Conservation (phyloP, 352 stramenopile species). For the Albugo laibachii region DNA sequence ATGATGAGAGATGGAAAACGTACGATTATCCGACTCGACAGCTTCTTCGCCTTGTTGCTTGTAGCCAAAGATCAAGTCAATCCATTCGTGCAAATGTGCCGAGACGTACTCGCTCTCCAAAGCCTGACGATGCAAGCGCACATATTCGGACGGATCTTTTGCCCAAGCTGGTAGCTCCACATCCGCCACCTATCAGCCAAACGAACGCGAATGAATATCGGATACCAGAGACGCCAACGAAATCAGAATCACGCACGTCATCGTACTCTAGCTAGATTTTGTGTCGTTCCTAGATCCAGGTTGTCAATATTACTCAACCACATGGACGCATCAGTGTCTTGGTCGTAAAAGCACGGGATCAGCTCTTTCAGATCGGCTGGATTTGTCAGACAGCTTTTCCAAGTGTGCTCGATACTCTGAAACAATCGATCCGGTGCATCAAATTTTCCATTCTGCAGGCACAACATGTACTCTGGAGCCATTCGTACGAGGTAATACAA, state of each 20-base stretch:
- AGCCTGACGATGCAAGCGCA: slow-evolving; percentile 42
- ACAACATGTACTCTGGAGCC: slow-evolving; percentile 42
- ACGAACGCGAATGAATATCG: too few species aligned
- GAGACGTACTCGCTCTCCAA: slow-evolving; percentile 64
- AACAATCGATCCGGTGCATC: slow-evolving; percentile 51
- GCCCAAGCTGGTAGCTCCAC: slow-evolving; percentile 91
- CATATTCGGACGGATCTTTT: slow-evolving; percentile 57
- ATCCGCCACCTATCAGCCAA: slow-evolving; percentile 61
- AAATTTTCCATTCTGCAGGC: slow-evolving; percentile 21
- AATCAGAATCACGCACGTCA: too few species aligned
- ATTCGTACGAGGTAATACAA: slow-evolving; percentile 82
- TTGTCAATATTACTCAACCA: slow-evolving; percentile 7
- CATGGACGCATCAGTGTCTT: slow-evolving; percentile 17
- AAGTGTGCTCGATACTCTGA: slow-evolving; percentile 19
- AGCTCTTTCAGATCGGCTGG: slow-evolving; percentile 52
- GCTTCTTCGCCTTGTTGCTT: slow-evolving; percentile 58
- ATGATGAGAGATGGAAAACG: slow-evolving; percentile 2
- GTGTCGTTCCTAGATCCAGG: slow-evolving; percentile 7
- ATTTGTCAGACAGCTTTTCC: slow-evolving; percentile 19
- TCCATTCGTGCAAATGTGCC: slow-evolving; percentile 56
- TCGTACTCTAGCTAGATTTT: slow-evolving; percentile 5
- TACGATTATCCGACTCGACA: slow-evolving; percentile 60
- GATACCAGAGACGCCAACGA: too few species aligned
- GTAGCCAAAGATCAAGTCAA: slow-evolving; percentile 68
- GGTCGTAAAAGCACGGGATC: slow-evolving; percentile 52